Percentiles rank a stretch among this genome's conserved stretches.
Conservation (phyloP, 2,329 filamentous ascomycete species). For the Colletotrichum siamense region DNA sequence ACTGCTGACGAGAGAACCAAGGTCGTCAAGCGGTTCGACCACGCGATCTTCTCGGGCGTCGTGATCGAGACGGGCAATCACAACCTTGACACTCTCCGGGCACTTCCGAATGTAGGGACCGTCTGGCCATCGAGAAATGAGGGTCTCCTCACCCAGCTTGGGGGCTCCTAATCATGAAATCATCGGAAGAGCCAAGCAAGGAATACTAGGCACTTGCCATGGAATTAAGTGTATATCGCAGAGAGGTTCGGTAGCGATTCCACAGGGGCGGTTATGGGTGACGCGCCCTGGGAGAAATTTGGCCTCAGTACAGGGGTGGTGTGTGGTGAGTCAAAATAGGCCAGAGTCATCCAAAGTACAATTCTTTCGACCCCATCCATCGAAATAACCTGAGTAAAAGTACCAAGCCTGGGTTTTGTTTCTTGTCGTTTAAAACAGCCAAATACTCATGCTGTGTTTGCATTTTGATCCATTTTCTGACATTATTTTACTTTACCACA, state of each 20-base stretch:
- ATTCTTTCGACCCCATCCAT: not conserved
- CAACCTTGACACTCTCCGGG: conserved; percentile 37
- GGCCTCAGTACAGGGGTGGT: not conserved
- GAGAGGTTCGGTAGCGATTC: not conserved
- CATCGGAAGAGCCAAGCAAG: no score
- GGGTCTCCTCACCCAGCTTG: not conserved
- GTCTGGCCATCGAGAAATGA: conserved; percentile 35
- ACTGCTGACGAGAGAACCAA: conserved; percentile 8
- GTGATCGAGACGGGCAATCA: conserved; percentile 36
- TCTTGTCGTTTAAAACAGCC: not conserved
- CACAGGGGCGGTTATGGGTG: rapidly evolving
- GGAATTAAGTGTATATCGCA: not conserved
- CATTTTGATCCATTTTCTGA: not conserved
- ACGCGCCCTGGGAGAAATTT: not conserved
- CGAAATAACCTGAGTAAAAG: not conserved
- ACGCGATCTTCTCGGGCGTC: conserved; percentile 38
- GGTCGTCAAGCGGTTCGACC: conserved; percentile 6
- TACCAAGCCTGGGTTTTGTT: not conserved
- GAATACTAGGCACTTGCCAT: not conserved
- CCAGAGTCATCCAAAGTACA: not conserved
- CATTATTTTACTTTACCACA: not conserved
- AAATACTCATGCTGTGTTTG: not conserved
- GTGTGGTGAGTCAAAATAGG: not conserved
- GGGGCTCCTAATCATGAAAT: no score
- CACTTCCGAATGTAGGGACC: conserved; percentile 38